A percentile compares a stretch with the other conserved stretches of the same genome.
phyloP scores from a whole-genome alignment of 257 asterid genomes.

The Vinca minor region DNA sequence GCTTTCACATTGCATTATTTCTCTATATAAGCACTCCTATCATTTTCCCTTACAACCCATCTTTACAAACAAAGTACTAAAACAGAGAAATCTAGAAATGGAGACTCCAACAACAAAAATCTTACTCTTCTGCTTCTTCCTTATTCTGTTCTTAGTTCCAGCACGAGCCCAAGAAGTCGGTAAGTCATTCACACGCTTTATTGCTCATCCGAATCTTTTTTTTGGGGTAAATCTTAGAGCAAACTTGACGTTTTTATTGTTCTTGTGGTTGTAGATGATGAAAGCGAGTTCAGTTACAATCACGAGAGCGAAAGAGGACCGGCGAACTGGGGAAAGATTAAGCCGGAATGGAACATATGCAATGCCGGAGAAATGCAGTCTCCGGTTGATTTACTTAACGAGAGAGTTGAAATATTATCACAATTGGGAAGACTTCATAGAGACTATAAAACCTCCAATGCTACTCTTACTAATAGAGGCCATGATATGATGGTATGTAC shows the following conservation, averaged over 20 bases:
- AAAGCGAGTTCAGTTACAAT: constrained; percentile 57
- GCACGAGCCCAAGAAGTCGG: constrained; percentile 51
- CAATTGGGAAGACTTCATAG: constrained; percentile 40
- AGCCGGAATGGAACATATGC: constrained; percentile 55
- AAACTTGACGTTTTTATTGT: no score
- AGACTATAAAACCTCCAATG: constrained; percentile 37
- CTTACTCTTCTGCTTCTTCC: constrained; percentile 14
- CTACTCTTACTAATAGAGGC: constrained; percentile 66
- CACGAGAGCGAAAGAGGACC: constrained; percentile 50
- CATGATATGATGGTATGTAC: constrained; percentile 71
- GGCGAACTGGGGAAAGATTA: constrained; percentile 54
- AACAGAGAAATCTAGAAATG: constrained; percentile 16
- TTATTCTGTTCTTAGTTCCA: constrained; percentile 24
- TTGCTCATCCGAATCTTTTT: no score
- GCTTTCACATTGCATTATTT: not conserved
- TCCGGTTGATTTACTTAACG: constrained; percentile 51
- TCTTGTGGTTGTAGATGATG: constrained; percentile 39
- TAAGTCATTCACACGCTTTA: constrained; percentile 1
- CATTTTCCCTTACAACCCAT: not conserved
- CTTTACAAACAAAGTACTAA: not conserved
- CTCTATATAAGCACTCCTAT: constrained; percentile 4
- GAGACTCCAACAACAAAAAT: constrained; percentile 10
- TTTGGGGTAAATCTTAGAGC: no score
- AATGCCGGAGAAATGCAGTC: constrained; percentile 57
- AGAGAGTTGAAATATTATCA: constrained; percentile 47